phyloP scores from a whole-genome alignment of 139 green algal genomes.

The Picochlorum sp. region DNA sequence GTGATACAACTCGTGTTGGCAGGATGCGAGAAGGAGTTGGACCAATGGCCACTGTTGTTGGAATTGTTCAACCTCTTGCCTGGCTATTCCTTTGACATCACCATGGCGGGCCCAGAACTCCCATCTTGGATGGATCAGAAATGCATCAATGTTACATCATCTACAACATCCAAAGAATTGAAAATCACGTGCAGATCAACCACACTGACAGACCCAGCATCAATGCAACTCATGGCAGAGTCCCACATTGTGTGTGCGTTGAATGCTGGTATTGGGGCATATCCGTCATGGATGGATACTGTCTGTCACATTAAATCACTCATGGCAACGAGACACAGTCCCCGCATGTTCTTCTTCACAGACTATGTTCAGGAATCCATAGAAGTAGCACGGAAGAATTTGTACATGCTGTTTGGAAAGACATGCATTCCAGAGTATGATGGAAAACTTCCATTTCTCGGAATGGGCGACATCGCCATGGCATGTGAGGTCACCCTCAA shows the following conservation, averaged over 20 bases:
- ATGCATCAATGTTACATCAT: background rate
- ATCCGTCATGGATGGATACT: background rate
- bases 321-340: background rate
- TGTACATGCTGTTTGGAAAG: constrained; percentile 3
- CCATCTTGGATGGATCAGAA: background rate
- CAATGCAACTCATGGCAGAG: too few relatives aligned
- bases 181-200: too few relatives aligned
- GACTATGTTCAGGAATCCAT: constrained; percentile 2
- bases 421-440: too few relatives aligned
- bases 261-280: constrained; percentile 3
- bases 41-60: constrained; percentile 2
- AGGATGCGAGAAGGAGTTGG: background rate
- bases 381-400: background rate
- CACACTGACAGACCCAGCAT: too few relatives aligned
- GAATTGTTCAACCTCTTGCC: background rate
- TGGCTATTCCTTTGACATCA: background rate
- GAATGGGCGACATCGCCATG: too few relatives aligned
- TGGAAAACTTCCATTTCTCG: too few relatives aligned
- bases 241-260: background rate
- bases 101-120: background rate
- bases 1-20: background rate
- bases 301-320: background rate
- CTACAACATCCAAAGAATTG: too few relatives aligned
- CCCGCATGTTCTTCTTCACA: background rate
- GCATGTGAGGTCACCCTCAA: too few relatives aligned